Evolutionary conservation across 1,284 basidiomycete genomes (phyloP).

Genomic region (Vanrija humicola): DNA sequence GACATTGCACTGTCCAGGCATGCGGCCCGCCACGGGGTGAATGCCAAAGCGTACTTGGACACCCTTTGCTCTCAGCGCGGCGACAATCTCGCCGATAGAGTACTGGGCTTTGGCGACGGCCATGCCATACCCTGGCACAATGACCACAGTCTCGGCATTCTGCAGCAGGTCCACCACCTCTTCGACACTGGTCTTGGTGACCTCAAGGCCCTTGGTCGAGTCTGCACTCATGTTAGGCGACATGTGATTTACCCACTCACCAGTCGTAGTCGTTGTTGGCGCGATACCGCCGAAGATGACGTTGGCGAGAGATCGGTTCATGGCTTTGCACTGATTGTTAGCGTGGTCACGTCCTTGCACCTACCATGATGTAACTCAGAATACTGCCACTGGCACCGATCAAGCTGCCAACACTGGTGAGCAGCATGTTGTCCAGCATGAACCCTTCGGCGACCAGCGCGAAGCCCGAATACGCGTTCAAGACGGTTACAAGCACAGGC

Average conservation of each 20-base stretch:
- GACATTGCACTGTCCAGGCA: constrained; percentile 68
- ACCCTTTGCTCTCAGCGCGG: constrained; percentile 64
- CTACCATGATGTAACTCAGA: constrained; percentile 81
- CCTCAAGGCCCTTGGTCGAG: constrained; percentile 68
- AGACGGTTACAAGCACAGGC: constrained; percentile 81
- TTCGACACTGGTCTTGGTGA: constrained; percentile 69
- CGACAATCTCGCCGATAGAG: constrained; percentile 74
- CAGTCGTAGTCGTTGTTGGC: constrained; percentile 52
- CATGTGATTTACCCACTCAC: constrained; percentile 4
- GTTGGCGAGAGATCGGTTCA: constrained; percentile 56
- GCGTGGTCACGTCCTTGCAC: constrained; percentile 7
- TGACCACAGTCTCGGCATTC: constrained; percentile 76
- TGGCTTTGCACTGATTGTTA: constrained; percentile 67
- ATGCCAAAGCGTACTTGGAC: constrained; percentile 59
- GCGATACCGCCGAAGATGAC: constrained; percentile 61
- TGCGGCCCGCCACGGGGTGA: constrained; percentile 45
- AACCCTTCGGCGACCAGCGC: constrained; percentile 88
- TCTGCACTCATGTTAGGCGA: constrained; percentile 35
- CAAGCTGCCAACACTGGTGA: constrained; percentile 73
- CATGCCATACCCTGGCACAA: constrained; percentile 83
- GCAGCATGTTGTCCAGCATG: constrained; percentile 77
- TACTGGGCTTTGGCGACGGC: constrained; percentile 83
- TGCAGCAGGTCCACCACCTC: constrained; percentile 70
- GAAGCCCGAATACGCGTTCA: constrained; percentile 85
- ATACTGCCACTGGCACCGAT: constrained; percentile 86